Conservation (phyloP, 2,329 filamentous ascomycete genomes). For the Verticillium dahliae region DNA sequence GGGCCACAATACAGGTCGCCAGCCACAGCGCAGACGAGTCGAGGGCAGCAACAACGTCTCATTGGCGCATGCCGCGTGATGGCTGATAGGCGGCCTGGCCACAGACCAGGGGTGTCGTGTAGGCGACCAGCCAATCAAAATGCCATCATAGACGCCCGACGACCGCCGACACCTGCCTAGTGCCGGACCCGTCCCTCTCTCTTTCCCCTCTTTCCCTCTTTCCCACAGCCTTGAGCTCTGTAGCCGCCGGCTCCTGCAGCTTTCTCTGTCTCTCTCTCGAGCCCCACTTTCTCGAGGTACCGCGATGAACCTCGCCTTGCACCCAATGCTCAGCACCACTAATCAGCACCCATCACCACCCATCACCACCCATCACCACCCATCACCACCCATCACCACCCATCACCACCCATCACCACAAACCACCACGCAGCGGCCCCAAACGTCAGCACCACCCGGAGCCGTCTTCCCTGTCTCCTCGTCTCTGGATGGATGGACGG, state of each 20-base stretch:
- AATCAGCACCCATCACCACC: too few relatives aligned
- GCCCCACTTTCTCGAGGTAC: neutral
- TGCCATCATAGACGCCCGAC: conserved; percentile 11
- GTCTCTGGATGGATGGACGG: neutral
- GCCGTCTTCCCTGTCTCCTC: neutral
- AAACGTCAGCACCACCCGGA: neutral
- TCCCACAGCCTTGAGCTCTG: neutral
- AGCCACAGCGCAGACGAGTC: neutral
- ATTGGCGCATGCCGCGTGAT: conserved; percentile 9
- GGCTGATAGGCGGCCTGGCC: conserved; percentile 10
- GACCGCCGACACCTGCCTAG: conserved; percentile 4
- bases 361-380: too few relatives aligned
- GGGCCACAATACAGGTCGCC: neutral
- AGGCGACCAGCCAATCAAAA: conserved; percentile 5
- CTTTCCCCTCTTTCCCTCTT: conserved; percentile 8
- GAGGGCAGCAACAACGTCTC: neutral
- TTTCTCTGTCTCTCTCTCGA: neutral
- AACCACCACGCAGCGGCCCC: neutral
- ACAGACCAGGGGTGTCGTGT: conserved; percentile 1
- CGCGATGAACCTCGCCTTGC: neutral
- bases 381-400: too few relatives aligned
- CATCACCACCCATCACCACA: too few relatives aligned
- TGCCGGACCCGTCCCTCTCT: conserved; percentile 2
- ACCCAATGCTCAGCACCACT: too few relatives aligned
- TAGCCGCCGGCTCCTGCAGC: neutral